phyloP scores from a whole-genome alignment of 768 basidiomycete genomes.

The Rhodotorula kratochvilovae region DNA sequence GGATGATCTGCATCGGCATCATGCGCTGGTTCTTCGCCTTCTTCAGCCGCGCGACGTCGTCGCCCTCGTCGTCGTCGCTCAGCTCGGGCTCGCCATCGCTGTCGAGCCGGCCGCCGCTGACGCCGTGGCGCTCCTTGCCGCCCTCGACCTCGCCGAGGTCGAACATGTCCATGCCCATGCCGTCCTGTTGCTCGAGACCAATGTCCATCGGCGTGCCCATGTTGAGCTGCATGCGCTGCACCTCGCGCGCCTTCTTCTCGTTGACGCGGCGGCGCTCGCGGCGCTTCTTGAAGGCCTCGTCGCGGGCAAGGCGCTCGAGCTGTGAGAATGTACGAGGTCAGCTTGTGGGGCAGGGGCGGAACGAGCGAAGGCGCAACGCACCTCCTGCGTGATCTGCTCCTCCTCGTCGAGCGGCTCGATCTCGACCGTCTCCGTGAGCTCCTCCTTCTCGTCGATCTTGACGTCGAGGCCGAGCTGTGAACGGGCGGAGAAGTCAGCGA shows the following conservation, averaged over 20 bases:
- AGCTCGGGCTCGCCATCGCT: conserved; percentile 52
- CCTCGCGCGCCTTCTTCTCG: conserved; percentile 77
- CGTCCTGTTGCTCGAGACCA: conserved; percentile 76
- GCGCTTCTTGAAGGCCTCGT: conserved; percentile 66
- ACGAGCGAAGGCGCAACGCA: conserved; percentile 45
- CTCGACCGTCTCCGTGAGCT: conserved; percentile 61
- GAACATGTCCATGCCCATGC: conserved; percentile 78
- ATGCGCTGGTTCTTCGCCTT: conserved; percentile 1
- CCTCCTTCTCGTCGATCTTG: conserved; percentile 67
- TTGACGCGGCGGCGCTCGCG: conserved; percentile 78
- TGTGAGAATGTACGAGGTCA: conserved; percentile 46
- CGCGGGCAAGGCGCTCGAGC: conserved; percentile 78
- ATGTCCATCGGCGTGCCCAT: conserved; percentile 99
- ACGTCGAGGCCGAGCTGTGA: conserved; percentile 76
- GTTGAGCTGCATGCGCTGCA: conserved; percentile 90
- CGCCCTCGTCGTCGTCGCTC: conserved; percentile 49
- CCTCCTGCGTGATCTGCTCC: conserved; percentile 82
- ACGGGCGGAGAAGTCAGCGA: neutral
- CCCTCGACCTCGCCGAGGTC: conserved; percentile 66
- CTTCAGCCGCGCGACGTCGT: conserved; percentile 32
- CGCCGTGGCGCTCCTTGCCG: conserved; percentile 48
- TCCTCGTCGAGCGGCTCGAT: conserved; percentile 66
- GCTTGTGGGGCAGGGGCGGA: neutral
- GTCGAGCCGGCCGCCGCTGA: conserved; percentile 45
- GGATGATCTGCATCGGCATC: neutral